A percentile compares a stretch with the other conserved stretches of the same genome.
phyloP scores from a whole-genome alignment of 140 eudicot genomes.

The Flaveria floridana region DNA sequence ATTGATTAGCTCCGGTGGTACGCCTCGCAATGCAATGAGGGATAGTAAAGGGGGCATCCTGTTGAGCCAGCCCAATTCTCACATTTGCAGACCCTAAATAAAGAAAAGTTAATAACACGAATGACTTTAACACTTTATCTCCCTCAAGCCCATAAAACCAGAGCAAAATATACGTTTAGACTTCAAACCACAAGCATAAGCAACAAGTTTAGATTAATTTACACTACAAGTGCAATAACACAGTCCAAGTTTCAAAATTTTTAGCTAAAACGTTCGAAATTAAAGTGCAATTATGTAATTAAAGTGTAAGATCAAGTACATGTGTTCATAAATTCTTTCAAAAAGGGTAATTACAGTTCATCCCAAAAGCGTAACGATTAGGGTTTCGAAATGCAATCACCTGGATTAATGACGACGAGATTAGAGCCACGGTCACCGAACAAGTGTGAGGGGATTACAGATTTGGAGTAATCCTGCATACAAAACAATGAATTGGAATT shows the following conservation, averaged over 20 bases:
- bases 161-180: neutral
- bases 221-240: constrained; percentile 10
- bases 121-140: neutral
- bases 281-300: neutral
- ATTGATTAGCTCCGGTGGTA: constrained; percentile 60
- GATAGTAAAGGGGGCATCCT: constrained; percentile 63
- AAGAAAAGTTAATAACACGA: neutral
- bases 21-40: constrained; percentile 96
- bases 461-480: constrained; percentile 74
- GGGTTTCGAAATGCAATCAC: constrained; percentile 44
- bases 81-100: constrained; percentile 86
- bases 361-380: neutral
- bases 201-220: neutral
- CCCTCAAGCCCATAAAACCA: neutral
- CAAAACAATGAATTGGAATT: constrained; percentile 22
- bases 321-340: no score
- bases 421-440: constrained; percentile 85
- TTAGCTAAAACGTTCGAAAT: neutral
- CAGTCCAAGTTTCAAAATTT: neutral
- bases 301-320: no score
- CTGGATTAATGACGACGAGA: constrained; percentile 91
- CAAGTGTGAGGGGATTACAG: constrained; percentile 75
- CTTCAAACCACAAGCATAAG: neutral
- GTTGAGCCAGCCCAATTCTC: constrained; percentile 77
- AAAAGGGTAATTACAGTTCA: no score